These are phyloP conservation scores for Neurospora tetrasperma DNA, from an alignment of 495 filamentous ascomycete species.

Conservation along the genomic window DNA sequence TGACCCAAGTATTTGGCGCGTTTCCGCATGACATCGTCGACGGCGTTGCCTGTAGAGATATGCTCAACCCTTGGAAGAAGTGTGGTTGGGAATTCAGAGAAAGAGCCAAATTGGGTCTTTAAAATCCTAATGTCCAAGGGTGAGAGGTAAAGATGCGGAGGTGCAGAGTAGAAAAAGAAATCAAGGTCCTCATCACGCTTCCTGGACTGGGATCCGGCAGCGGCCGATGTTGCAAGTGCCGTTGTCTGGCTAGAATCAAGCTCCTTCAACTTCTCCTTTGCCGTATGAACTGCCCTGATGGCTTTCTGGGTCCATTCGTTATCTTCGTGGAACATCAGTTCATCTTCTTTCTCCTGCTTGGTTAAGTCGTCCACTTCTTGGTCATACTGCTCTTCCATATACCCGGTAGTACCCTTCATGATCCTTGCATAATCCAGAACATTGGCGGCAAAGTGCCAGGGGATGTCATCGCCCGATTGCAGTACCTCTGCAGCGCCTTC, in stretches of 20 bases:
- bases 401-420: slow-evolving; percentile 87
- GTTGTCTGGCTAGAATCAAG: slow-evolving; percentile 15
- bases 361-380: slow-evolving; percentile 64
- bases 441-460: slow-evolving; percentile 90
- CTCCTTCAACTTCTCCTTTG: slow-evolving; percentile 54
- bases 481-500: slow-evolving; percentile 65
- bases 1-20: slow-evolving; percentile 86
- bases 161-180: slow-evolving; percentile 84
- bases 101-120: slow-evolving; percentile 79
- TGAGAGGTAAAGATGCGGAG: slow-evolving; percentile 86
- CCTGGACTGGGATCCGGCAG: slow-evolving; percentile 3
- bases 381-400: slow-evolving; percentile 73
- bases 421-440: slow-evolving; percentile 90
- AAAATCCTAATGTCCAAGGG: slow-evolving; percentile 93
- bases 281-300: slow-evolving; percentile 54
- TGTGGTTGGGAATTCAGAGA: slow-evolving; percentile 73
- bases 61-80: slow-evolving; percentile 86
- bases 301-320: slow-evolving; percentile 86
- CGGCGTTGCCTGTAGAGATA: slow-evolving; percentile 79
- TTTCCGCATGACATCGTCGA: slow-evolving; percentile 82
- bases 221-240: not conserved
- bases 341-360: slow-evolving; percentile 74
- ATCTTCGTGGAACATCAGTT: slow-evolving; percentile 87
- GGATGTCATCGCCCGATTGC: slow-evolving; percentile 59
- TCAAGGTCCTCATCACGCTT: slow-evolving; percentile 24